Evolutionary conservation across 768 basidiomycete species (phyloP).

Genomic region (Phaffia tasmanica): DNA sequence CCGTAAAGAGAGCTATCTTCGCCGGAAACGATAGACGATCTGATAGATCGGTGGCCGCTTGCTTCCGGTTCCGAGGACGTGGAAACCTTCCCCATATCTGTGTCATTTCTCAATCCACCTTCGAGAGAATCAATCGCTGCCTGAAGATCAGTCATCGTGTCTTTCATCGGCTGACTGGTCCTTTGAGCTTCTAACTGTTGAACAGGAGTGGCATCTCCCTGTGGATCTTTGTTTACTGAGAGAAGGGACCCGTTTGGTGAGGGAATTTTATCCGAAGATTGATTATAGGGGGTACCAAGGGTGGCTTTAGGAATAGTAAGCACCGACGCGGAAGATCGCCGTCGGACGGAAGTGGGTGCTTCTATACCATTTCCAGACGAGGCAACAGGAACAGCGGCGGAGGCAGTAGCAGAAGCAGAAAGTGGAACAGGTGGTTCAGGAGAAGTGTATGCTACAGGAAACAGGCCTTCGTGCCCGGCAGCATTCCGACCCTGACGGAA

Average conservation of each 20-base stretch:
- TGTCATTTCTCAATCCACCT: neutral
- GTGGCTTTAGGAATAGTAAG: neutral
- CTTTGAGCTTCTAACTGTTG: neutral
- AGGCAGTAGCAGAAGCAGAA: constrained; percentile 30
- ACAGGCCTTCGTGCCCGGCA: constrained; percentile 72
- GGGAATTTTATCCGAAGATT: neutral
- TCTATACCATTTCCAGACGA: neutral
- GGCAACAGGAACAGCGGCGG: neutral
- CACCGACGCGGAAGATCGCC: neutral
- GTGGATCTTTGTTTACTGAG: neutral
- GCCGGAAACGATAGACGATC: constrained; percentile 14
- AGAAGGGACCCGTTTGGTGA: neutral
- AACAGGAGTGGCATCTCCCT: neutral
- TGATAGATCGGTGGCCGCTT: constrained; percentile 46
- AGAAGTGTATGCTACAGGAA: constrained; percentile 78
- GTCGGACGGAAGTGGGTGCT: constrained; percentile 1
- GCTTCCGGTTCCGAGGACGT: constrained; percentile 40
- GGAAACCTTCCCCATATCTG: too few relatives aligned
- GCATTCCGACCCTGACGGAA: constrained; percentile 64
- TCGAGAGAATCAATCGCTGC: constrained; percentile 80
- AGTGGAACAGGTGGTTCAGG: constrained; percentile 35
- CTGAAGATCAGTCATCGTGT: constrained; percentile 81
- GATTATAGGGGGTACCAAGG: neutral
- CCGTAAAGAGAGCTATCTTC: constrained; percentile 14
- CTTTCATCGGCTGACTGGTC: constrained; percentile 50